Percentiles rank a stretch among this genome's conserved stretches.
Conservation (phyloP, 495 filamentous ascomycete species). For the Hypomontagnella monticulosa region DNA sequence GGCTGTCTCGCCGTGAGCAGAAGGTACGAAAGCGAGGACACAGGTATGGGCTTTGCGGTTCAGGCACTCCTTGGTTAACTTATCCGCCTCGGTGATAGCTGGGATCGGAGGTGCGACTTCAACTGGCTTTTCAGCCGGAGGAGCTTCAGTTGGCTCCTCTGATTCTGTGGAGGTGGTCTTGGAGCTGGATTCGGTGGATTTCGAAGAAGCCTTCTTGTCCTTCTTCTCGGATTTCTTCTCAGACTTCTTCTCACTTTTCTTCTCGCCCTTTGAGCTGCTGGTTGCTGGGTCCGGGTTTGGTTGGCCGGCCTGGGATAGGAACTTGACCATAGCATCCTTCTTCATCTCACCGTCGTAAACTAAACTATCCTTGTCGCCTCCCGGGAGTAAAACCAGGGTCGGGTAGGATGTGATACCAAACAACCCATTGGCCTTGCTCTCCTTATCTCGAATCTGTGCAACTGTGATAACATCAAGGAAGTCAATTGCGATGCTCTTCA, state of each 20-base stretch:
- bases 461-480: constrained; percentile 84
- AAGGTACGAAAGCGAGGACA: constrained; percentile 80
- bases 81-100: constrained; percentile 60
- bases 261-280: constrained; percentile 59
- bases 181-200: constrained; percentile 54
- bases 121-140: constrained; percentile 53
- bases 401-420: constrained; percentile 84
- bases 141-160: constrained; percentile 54
- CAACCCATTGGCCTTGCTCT: constrained; percentile 72
- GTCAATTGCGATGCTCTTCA: constrained; percentile 88
- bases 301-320: constrained; percentile 78
- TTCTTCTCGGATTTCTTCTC: constrained; percentile 60
- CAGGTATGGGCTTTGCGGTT: constrained; percentile 82
- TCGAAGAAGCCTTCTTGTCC: constrained; percentile 59
- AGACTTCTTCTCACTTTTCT: constrained; percentile 61
- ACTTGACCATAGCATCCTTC: constrained; percentile 82
- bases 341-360: constrained; percentile 86
- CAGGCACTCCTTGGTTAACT: constrained; percentile 76
- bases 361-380: constrained; percentile 71
- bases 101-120: constrained; percentile 66
- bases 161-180: constrained; percentile 52
- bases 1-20: constrained; percentile 60
- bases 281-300: constrained; percentile 79
- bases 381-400: constrained; percentile 81
- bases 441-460: constrained; percentile 87